A percentile compares a stretch with the other conserved stretches of the same genome.
phyloP scores from a whole-genome alignment of 805 yeast genomes.

The Teunomyces barrocoloradensis region DNA sequence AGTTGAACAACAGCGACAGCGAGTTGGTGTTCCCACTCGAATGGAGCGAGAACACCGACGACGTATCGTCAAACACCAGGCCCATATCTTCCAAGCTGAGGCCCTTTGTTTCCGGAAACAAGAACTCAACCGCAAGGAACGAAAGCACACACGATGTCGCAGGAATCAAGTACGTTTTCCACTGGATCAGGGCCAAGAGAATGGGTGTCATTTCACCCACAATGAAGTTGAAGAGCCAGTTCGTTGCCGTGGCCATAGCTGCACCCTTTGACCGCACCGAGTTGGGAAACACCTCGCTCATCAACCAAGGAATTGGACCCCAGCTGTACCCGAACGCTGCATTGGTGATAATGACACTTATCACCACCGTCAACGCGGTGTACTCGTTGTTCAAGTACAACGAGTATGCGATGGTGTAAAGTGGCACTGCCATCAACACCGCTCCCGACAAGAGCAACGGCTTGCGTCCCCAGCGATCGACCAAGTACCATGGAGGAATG shows the following conservation, averaged over 20 bases:
- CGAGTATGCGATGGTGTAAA: constrained; percentile 61
- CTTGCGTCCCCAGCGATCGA: constrained; percentile 89
- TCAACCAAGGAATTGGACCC: constrained; percentile 95
- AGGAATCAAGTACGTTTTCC: constrained; percentile 82
- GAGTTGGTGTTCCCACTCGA: constrained; percentile 18
- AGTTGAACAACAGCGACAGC: constrained; percentile 3
- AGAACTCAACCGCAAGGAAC: constrained; percentile 63
- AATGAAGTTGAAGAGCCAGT: constrained; percentile 89
- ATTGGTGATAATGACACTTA: constrained; percentile 74
- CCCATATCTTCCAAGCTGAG: constrained; percentile 90
- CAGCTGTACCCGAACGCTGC: constrained; percentile 86
- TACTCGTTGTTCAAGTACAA: constrained; percentile 30
- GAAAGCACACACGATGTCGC: constrained; percentile 75
- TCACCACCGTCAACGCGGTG: constrained; percentile 72
- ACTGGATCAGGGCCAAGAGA: constrained; percentile 67
- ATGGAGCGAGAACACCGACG: constrained; percentile 43
- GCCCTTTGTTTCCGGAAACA: constrained; percentile 91
- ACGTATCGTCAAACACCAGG: constrained; percentile 69
- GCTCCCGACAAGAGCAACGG: constrained; percentile 83
- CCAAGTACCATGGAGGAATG: constrained; percentile 86
- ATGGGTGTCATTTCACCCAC: constrained; percentile 93
- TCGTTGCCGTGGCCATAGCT: constrained; percentile 84
- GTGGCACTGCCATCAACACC: constrained; percentile 70
- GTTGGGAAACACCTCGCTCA: constrained; percentile 83
- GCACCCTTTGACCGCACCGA: constrained; percentile 88